phyloP scores from a whole-genome alignment of 441 rosid genomes.

The Eutrema salsugineum region DNA sequence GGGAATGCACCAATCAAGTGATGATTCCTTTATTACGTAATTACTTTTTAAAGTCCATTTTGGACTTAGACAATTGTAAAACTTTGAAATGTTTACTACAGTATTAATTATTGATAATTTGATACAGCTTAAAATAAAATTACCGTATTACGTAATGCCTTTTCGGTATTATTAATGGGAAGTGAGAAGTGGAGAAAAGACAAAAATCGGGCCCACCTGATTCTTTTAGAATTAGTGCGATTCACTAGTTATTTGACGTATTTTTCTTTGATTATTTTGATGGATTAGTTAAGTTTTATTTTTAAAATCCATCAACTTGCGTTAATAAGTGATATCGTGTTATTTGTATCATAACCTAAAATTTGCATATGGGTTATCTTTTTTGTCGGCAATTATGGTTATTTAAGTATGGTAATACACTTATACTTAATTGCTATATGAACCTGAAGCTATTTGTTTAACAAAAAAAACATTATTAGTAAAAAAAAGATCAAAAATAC shows the following conservation, averaged over 20 bases:
- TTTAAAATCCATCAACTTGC: not conserved
- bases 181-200: constrained; percentile 20
- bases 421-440: not conserved
- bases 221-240: constrained; percentile 23
- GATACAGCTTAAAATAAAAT: not conserved
- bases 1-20: constrained; percentile 32
- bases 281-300: not conserved
- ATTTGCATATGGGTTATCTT: not conserved
- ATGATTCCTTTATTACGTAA: not conserved
- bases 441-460: not conserved
- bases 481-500: not conserved
- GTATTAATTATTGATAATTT: not conserved
- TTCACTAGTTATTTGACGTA: not conserved
- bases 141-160: constrained; percentile 35
- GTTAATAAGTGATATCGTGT: not conserved
- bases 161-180: constrained; percentile 14
- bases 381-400: not conserved
- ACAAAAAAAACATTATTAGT: not conserved
- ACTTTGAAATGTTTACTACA: not conserved
- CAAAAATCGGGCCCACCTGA: constrained; percentile 6
- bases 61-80: not conserved
- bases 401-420: not conserved
- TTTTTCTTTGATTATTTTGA: not conserved
- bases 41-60: not conserved
- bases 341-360: not conserved